phyloP scores from a whole-genome alignment of 148 eudicot genomes.

The Silene latifolia region DNA sequence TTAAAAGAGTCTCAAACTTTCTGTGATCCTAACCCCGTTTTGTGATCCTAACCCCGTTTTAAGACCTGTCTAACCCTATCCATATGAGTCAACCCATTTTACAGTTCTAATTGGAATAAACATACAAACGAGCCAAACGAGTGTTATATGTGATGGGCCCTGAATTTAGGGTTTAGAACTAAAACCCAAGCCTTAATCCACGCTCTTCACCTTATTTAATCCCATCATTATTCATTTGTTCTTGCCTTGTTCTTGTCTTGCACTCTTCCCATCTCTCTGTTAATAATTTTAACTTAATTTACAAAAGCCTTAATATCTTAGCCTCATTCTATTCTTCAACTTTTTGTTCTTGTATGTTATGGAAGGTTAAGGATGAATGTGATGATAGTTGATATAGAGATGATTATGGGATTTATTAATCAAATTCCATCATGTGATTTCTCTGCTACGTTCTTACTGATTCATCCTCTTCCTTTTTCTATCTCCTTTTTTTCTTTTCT shows the following conservation, averaged over 20 bases:
- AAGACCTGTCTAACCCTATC: too few relatives aligned
- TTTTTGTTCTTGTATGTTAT: too few relatives aligned
- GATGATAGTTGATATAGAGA: slow-evolving; percentile 5
- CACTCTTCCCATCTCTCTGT: too few relatives aligned
- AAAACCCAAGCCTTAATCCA: background rate
- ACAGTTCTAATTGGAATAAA: too few relatives aligned
- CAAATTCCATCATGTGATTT: slow-evolving; percentile 10
- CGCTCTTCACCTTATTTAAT: background rate
- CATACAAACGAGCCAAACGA: too few relatives aligned
- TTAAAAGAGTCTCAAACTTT: too few relatives aligned
- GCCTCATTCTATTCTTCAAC: too few relatives aligned
- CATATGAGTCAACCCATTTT: too few relatives aligned
- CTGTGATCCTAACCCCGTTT: too few relatives aligned
- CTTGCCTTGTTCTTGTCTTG: background rate
- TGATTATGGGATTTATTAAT: slow-evolving; percentile 11
- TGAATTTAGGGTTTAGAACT: background rate
- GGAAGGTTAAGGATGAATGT: slow-evolving; percentile 7
- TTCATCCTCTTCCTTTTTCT: slow-evolving; percentile 1
- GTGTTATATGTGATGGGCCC: background rate
- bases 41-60: too few relatives aligned
- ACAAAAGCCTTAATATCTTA: too few relatives aligned
- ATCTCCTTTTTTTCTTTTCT: background rate
- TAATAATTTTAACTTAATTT: too few relatives aligned
- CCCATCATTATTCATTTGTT: background rate
- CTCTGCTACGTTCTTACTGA: slow-evolving; percentile 31